These are phyloP conservation scores for Solanum megistacrolobum DNA, from an alignment of 257 asterid species.

Conservation along the genomic window DNA sequence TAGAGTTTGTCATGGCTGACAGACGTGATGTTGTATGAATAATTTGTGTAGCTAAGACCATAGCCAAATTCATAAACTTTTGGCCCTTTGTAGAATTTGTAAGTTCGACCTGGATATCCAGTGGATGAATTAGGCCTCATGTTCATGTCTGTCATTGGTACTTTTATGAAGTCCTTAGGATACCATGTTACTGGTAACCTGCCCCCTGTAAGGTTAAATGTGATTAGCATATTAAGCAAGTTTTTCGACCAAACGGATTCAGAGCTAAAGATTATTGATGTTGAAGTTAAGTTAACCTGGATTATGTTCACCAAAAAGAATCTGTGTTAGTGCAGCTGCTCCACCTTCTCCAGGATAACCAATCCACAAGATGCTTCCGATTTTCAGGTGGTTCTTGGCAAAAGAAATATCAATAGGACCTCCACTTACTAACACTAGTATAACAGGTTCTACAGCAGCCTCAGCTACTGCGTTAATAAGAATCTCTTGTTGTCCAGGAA, in stretches of 20 bases:
- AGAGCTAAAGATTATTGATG: not conserved
- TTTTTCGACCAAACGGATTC: not conserved
- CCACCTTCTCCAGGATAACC: conserved; percentile 77
- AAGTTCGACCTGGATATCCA: conserved; percentile 70
- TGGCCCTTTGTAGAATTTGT: conserved; percentile 54
- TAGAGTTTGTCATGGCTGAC: conserved; percentile 17
- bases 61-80: conserved; percentile 52
- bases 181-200: conserved; percentile 69
- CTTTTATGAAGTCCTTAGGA: conserved; percentile 37
- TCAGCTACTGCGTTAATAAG: conserved; percentile 28
- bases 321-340: conserved; percentile 48
- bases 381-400: conserved; percentile 37
- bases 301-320: conserved; percentile 52
- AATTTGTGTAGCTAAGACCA: conserved; percentile 64
- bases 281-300: conserved; percentile 30
- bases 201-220: conserved; percentile 35
- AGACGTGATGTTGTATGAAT: conserved; percentile 28
- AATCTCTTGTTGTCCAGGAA: conserved; percentile 46
- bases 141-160: conserved; percentile 74
- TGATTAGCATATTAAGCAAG: not conserved
- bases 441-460: conserved; percentile 37
- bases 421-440: conserved; percentile 44
- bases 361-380: conserved; percentile 66
- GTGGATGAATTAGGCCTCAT: conserved; percentile 53
- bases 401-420: conserved; percentile 57